These are phyloP conservation scores for Adansonia digitata DNA, from an alignment of 345 rosid genomes.

Conservation along the genomic window DNA sequence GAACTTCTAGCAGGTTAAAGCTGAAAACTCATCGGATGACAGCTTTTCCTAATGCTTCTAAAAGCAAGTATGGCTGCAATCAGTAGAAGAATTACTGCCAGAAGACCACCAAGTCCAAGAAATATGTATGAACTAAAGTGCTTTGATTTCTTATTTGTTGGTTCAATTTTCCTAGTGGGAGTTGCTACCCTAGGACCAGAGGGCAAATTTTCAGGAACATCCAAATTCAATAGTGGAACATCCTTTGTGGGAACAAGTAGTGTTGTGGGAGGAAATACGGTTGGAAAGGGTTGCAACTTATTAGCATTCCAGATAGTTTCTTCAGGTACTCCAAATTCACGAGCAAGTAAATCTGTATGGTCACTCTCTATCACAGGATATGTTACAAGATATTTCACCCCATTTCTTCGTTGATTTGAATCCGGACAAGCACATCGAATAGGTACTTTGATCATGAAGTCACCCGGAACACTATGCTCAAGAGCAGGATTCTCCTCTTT, in stretches of 20 bases:
- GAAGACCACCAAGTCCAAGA: conserved; percentile 21
- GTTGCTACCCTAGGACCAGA: conserved; percentile 16
- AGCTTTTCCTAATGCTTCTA: neutral
- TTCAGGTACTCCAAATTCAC: conserved; percentile 19
- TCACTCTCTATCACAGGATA: conserved; percentile 31
- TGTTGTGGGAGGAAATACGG: conserved; percentile 32
- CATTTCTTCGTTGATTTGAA: conserved; percentile 13
- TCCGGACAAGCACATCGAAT: conserved; percentile 39
- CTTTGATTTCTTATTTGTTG: neutral
- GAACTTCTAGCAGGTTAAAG: conserved; percentile 18
- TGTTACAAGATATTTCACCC: conserved; percentile 29
- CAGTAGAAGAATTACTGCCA: conserved; percentile 7
- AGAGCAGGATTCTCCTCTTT: conserved; percentile 14
- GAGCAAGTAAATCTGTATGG: conserved; percentile 11
- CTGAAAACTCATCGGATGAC: conserved; percentile 18
- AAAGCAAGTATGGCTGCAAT: neutral
- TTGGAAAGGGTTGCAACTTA: neutral
- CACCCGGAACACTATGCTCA: neutral
- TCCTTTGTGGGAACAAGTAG: conserved; percentile 26
- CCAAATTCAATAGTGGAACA: conserved; percentile 16
- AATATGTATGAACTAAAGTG: neutral
- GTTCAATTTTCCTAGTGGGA: conserved; percentile 11
- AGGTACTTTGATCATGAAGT: conserved; percentile 20
- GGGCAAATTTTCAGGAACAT: conserved; percentile 7
- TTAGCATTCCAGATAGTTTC: conserved; percentile 22